Evolutionary conservation across 352 stramenopile genomes (phyloP).

Genomic region (Paralagenidium karlingii): DNA sequence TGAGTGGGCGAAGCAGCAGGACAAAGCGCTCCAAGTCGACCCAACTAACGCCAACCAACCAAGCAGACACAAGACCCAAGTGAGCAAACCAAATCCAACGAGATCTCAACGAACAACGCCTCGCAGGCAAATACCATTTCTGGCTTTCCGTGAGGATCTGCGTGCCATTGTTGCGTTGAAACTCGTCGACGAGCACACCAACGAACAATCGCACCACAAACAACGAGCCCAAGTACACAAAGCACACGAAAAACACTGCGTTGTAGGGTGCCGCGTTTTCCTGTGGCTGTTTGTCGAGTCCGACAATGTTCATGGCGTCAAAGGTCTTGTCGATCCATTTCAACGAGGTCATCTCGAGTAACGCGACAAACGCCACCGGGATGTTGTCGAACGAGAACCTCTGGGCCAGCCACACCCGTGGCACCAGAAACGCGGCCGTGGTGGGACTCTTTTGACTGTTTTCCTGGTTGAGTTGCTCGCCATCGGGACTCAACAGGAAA

Average conservation of each 20-base stretch:
- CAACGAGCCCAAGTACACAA: conserved; percentile 60
- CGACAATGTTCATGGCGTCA: conserved; percentile 58
- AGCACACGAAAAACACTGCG: conserved; percentile 60
- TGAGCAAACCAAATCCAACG: background rate
- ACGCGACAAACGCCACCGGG: conserved; percentile 37
- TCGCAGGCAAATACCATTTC: conserved; percentile 19
- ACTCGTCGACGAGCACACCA: conserved; percentile 68
- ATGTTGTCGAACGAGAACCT: conserved; percentile 76
- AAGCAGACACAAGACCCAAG: too few relatives aligned
- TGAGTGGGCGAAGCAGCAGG: conserved; percentile 45
- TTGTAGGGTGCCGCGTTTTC: conserved; percentile 25
- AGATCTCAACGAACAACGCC: background rate
- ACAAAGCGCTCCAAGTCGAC: conserved; percentile 75
- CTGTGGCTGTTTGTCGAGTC: conserved; percentile 24
- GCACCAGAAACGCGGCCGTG: conserved; percentile 32
- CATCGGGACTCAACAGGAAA: conserved; percentile 29
- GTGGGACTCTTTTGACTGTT: too few relatives aligned
- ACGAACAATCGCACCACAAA: conserved; percentile 75
- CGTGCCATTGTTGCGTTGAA: conserved; percentile 74
- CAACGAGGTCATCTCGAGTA: conserved; percentile 70
- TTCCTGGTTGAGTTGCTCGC: conserved; percentile 33
- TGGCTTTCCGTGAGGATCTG: conserved; percentile 67
- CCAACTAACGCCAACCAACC: conserved; percentile 36
- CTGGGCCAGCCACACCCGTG: conserved; percentile 49
- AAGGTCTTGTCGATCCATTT: conserved; percentile 76